Conservation (phyloP, 73 alveolate genomes). For the Paramecium biaurelia region DNA sequence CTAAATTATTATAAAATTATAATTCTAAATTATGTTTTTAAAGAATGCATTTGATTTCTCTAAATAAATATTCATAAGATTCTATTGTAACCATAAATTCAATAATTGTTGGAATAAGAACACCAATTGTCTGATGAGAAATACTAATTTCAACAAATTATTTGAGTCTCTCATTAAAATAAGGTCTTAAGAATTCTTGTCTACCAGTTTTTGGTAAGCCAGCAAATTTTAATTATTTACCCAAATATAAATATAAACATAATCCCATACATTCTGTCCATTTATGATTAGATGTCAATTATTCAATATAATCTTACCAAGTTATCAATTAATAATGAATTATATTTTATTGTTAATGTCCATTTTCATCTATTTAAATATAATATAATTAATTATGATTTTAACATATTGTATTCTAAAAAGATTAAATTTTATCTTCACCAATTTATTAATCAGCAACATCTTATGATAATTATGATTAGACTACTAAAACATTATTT, state of each 20-base stretch:
- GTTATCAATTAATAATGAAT: not conserved
- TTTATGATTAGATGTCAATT: not conserved
- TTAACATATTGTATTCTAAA: not conserved
- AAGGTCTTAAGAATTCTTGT: conserved; percentile 4
- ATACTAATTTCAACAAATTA: not conserved
- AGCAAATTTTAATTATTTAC: not conserved
- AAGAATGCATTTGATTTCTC: not conserved
- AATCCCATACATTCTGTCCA: conserved; percentile 38
- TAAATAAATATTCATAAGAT: conserved; percentile 6
- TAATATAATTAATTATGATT: conserved; percentile 2
- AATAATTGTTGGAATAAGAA: not conserved
- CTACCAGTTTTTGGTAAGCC: not conserved
- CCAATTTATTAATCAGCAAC: not conserved
- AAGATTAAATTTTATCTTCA: not conserved
- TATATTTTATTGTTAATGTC: not conserved
- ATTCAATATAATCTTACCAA: not conserved
- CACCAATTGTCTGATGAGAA: not conserved
- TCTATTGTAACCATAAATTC: conserved; percentile 13
- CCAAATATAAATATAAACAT: not conserved
- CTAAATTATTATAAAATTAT: not conserved
- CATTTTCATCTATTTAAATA: not conserved
- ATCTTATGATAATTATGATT: not conserved
- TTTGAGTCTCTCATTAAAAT: not conserved
- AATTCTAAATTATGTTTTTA: not conserved
- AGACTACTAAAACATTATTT: not conserved